Percentiles rank a stretch among this genome's conserved stretches.
Evolutionary conservation across 176 grass and related monocot genomes (phyloP).

Genomic region (Bromus sterilis): DNA sequence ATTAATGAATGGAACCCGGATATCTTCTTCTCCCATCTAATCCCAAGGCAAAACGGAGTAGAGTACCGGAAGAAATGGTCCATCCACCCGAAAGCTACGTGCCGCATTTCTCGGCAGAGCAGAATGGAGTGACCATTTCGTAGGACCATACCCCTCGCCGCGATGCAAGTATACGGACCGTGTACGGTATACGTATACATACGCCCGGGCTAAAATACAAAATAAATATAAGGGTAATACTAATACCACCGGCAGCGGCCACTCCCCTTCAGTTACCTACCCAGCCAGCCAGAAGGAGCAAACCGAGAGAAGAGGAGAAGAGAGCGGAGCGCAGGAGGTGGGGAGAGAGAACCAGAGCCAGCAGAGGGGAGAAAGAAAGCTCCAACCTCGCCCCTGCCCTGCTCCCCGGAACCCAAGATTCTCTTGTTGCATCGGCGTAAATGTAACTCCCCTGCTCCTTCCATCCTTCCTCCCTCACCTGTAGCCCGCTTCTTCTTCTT

Average conservation of each 20-base stretch:
- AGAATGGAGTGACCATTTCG: neutral
- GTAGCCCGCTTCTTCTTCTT: too few species aligned
- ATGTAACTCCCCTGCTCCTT: constrained; percentile 18
- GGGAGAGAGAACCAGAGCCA: neutral
- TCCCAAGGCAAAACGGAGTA: neutral
- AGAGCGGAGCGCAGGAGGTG: constrained; percentile 1
- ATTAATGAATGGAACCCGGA: neutral
- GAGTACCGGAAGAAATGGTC: constrained; percentile 5
- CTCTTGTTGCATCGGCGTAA: constrained; percentile 20
- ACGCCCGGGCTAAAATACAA: constrained; percentile 6
- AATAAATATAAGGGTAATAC: constrained; percentile 20
- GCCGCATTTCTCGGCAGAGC: constrained; percentile 5
- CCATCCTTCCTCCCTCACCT: neutral
- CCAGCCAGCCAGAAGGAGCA: constrained; percentile 10
- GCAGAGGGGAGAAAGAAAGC: constrained; percentile 7
- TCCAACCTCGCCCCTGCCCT: neutral
- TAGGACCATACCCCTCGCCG: neutral
- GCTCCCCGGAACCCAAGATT: constrained; percentile 17
- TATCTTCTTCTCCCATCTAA: too few species aligned
- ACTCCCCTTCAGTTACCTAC: constrained; percentile 13
- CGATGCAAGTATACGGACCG: neutral
- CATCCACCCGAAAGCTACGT: constrained; percentile 30
- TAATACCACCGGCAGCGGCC: neutral
- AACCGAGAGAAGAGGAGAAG: neutral
- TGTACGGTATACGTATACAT: neutral